phyloP scores from a whole-genome alignment of 73 alveolate species.

The Paraurostyla sp. region DNA sequence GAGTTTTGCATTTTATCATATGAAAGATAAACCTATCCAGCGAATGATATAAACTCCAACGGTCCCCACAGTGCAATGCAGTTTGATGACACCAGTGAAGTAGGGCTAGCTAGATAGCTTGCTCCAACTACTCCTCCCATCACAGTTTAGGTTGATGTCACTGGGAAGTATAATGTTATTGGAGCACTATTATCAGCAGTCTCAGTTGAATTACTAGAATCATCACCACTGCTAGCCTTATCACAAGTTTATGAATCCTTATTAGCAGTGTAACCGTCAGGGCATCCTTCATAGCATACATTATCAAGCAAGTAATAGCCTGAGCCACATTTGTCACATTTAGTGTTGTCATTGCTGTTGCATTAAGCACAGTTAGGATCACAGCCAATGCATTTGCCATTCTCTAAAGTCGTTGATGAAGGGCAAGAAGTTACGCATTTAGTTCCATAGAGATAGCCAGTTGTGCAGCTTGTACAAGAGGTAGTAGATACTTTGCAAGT shows the following conservation, averaged over 20 bases:
- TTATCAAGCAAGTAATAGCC: background rate
- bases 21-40: background rate
- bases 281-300: conserved; percentile 3
- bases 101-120: background rate
- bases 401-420: background rate
- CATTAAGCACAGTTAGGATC: conserved; percentile 20
- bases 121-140: conserved; percentile 14
- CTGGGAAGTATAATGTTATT: conserved; percentile 15
- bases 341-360: background rate
- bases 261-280: background rate
- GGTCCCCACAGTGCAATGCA: conserved; percentile 52
- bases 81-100: conserved; percentile 10
- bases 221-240: no score
- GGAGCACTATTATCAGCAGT: background rate
- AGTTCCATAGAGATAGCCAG: background rate
- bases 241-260: background rate
- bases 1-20: background rate
- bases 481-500: background rate
- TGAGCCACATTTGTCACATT: background rate
- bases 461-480: background rate
- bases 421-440: conserved; percentile 13
- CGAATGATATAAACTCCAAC: conserved; percentile 13
- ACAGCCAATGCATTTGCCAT: background rate
- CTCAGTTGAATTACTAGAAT: no score
- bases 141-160: background rate